phyloP scores from a whole-genome alignment of 495 filamentous ascomycete species.

The Antarctomyces pellizariae region DNA sequence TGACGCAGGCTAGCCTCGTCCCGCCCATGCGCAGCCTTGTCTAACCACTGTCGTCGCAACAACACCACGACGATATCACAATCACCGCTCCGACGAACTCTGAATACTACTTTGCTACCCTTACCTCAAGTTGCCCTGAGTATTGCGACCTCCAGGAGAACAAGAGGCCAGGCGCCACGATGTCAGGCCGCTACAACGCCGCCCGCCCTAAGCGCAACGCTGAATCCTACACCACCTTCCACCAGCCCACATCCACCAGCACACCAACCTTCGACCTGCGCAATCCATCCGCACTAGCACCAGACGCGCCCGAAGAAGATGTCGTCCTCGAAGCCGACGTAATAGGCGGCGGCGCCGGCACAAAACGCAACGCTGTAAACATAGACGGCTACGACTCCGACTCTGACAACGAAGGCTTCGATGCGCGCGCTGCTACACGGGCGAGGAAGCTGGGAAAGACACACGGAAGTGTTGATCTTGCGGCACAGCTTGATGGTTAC shows the following conservation, averaged over 20 bases:
- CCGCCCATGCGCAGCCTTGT: too few relatives aligned
- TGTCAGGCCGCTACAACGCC: slow-evolving; percentile 37
- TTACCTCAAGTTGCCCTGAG: too few relatives aligned
- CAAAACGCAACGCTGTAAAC: slow-evolving; percentile 80
- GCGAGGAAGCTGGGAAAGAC: slow-evolving; percentile 25
- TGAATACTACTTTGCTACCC: too few relatives aligned
- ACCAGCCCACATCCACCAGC: slow-evolving; percentile 40
- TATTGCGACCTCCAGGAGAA: too few relatives aligned
- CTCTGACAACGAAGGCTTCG: slow-evolving; percentile 77
- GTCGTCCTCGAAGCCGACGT: slow-evolving; percentile 74
- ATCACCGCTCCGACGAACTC: too few relatives aligned
- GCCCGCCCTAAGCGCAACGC: slow-evolving; percentile 62
- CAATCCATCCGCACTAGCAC: slow-evolving; percentile 75
- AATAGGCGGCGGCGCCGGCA: slow-evolving; percentile 54
- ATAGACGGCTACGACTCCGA: slow-evolving; percentile 94
- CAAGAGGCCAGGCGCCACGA: too few relatives aligned
- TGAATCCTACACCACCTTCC: slow-evolving; percentile 52
- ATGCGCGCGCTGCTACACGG: slow-evolving; percentile 37
- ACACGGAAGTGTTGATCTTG: slow-evolving; percentile 19
- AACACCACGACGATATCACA: too few relatives aligned
- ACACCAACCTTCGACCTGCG: slow-evolving; percentile 88
- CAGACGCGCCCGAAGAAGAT: slow-evolving; percentile 52
- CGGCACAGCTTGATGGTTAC: slow-evolving; percentile 22
- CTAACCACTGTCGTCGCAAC: too few relatives aligned
- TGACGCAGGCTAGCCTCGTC: too few relatives aligned